phyloP scores from a whole-genome alignment of 2,329 filamentous ascomycete species.

The Dissoconium aciculare region DNA sequence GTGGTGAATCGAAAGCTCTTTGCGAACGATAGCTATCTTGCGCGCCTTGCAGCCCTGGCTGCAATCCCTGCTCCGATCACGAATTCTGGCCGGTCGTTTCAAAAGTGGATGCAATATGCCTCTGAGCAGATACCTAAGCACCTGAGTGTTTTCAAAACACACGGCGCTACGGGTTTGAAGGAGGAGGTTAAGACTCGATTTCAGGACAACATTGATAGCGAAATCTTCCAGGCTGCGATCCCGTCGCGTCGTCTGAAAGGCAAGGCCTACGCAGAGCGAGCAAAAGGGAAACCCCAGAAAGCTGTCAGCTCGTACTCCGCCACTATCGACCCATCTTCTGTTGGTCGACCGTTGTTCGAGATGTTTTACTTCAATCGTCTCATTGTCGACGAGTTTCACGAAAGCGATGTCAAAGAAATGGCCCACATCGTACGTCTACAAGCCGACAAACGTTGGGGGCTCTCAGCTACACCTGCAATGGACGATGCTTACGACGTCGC shows the following conservation, averaged over 20 bases:
- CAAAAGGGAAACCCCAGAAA: conserved; percentile 7
- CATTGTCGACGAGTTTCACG: conserved; percentile 51
- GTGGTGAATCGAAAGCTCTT: conserved; percentile 40
- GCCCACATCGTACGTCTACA: conserved; percentile 31
- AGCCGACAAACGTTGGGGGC: conserved; percentile 42
- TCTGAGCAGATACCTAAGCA: conserved; percentile 29
- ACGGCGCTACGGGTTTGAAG: conserved; percentile 22
- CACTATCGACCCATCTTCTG: conserved; percentile 6
- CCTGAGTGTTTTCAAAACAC: conserved; percentile 23
- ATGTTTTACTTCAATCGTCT: conserved; percentile 47
- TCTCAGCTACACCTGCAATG: conserved; percentile 48
- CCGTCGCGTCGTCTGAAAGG: conserved; percentile 26
- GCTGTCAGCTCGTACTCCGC: conserved; percentile 1
- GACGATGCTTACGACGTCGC: conserved; percentile 45
- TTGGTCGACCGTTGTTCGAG: conserved; percentile 33
- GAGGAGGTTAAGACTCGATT: conserved; percentile 14
- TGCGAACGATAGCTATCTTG: conserved; percentile 33
- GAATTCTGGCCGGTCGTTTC: conserved; percentile 33
- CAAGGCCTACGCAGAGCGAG: conserved; percentile 12
- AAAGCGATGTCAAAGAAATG: conserved; percentile 32
- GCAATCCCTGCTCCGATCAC: conserved; percentile 30
- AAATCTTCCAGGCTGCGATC: conserved; percentile 25
- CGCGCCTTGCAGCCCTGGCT: conserved; percentile 35
- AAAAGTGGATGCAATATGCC: conserved; percentile 39
- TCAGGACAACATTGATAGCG: conserved; percentile 18